Evolutionary conservation across 345 rosid species (phyloP), one percentile per base, ranked within the genome.

Genomic region (Citrus trifoliata): DNA sequence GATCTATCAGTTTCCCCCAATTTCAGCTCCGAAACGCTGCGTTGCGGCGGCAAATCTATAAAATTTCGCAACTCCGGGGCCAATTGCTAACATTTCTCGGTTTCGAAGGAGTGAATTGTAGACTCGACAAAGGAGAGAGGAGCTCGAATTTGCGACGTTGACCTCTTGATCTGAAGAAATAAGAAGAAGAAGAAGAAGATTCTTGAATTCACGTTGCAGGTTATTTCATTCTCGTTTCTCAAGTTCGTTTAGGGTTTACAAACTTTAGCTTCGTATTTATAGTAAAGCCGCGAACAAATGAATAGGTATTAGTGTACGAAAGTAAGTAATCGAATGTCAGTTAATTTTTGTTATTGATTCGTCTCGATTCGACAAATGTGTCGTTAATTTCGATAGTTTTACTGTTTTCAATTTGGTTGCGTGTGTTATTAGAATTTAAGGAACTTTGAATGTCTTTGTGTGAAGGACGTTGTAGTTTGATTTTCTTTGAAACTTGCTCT

Each of bases 1-100:
- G 80, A 78, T 78, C 80, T 51, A 0, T 78, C 70, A 22, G 46
- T 42, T 78, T 63, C 35, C 19, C 27, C 38, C 66, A 35, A 51
- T 48, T 76, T 67, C 66, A 6, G 12, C 65, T 28, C 74, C 56
- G 5, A 19, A 35, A 77, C 53, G 33, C 53, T 56, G 35, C 51
- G 24, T 14, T 3, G 3, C 63, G 65, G 35, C 19, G 28, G 56
- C 58, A 22, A 67, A 53, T 68, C 74, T 35, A 4, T 19, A 1
- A 67, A 59, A n/a, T 25, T 76, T 27, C 28, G 1, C 6, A 16
- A 42, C 19, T 48, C n/a, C 13, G 0, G 14, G n/a, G 28, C 48
- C 53, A 32, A 42, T 69, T 69, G 32, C 22, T 25, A 16, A 24
- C 21, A 25, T 69, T 18, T 24, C 10, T 70, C 8, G 22, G 32